These are phyloP conservation scores for Cadophora sp. DNA, from an alignment of 2,329 filamentous ascomycete species.

Conservation along the genomic window DNA sequence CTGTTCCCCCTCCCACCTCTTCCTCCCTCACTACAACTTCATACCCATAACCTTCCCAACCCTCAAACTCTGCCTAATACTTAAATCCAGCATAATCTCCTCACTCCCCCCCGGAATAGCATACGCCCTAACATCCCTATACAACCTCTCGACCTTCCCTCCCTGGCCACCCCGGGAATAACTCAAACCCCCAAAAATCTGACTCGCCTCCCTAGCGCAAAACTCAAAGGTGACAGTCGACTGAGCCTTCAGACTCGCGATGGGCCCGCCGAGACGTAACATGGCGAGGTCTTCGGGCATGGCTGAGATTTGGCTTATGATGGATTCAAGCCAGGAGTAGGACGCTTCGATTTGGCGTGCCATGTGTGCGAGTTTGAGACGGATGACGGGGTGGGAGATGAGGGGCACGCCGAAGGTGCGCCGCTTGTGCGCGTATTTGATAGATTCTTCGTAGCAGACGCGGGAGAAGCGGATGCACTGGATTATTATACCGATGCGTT, in stretches of 20 bases:
- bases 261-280: conserved; percentile 92
- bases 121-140: conserved; percentile 94
- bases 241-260: conserved; percentile 93
- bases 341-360: conserved; percentile 95
- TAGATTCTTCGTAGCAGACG: conserved; percentile 94
- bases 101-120: conserved; percentile 95
- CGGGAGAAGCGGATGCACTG: conserved; percentile 94
- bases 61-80: conserved; percentile 86
- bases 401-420: conserved; percentile 96
- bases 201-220: conserved; percentile 92
- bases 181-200: conserved; percentile 95
- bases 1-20: neutral
- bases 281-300: conserved; percentile 97
- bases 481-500: conserved; percentile 98
- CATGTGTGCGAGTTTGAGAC: conserved; percentile 98
- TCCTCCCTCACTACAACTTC: conserved; percentile 76
- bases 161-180: conserved; percentile 95
- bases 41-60: conserved; percentile 93
- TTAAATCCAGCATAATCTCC: conserved; percentile 98
- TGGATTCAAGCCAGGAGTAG: conserved; percentile 96
- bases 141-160: conserved; percentile 92
- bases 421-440: conserved; percentile 98
- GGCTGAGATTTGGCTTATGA: conserved; percentile 90
- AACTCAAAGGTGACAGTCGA: conserved; percentile 95
- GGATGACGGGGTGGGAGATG: conserved; percentile 96